Percentiles rank a stretch among this genome's conserved stretches.
phyloP scores from a whole-genome alignment of 305 asterid genomes.

The Fraxinus sp. region DNA sequence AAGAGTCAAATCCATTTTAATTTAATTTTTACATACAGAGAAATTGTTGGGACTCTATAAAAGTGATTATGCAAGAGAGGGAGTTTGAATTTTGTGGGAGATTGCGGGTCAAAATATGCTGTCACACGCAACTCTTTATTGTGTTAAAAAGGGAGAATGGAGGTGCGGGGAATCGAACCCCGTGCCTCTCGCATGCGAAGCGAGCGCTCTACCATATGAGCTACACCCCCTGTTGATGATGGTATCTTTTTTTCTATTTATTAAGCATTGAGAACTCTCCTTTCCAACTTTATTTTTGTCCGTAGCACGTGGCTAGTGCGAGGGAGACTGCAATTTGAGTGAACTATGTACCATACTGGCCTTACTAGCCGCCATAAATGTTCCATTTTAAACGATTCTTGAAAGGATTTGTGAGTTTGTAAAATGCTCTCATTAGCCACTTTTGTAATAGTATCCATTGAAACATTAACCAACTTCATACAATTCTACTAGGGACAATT shows the following conservation, averaged over 20 bases:
- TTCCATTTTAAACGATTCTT: neutral
- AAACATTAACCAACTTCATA: neutral
- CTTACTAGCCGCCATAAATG: neutral
- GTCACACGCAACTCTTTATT: too few relatives aligned
- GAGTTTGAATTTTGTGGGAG: too few relatives aligned
- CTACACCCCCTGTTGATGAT: neutral
- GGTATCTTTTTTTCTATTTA: neutral
- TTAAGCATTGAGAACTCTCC: too few relatives aligned
- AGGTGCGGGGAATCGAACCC: conserved; percentile 99
- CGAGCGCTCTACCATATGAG: conserved; percentile 94
- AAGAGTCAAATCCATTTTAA: neutral
- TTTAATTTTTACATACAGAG: neutral
- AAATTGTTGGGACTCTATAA: too few relatives aligned
- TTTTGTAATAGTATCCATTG: neutral
- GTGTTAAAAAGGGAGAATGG: conserved; percentile 29
- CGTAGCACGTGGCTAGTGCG: neutral
- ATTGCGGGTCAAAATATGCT: too few relatives aligned
- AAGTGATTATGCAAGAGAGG: too few relatives aligned
- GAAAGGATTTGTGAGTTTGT: neutral
- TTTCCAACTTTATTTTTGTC: neutral
- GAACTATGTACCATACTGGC: neutral
- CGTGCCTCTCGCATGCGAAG: conserved; percentile 99
- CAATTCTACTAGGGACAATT: neutral
- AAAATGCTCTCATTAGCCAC: neutral
- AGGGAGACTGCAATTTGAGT: neutral